A percentile compares a stretch with the other conserved stretches of the same genome.
These are phyloP conservation scores for Rhododendron henanense DNA, from an alignment of 148 eudicot species.

Conservation along the genomic window DNA sequence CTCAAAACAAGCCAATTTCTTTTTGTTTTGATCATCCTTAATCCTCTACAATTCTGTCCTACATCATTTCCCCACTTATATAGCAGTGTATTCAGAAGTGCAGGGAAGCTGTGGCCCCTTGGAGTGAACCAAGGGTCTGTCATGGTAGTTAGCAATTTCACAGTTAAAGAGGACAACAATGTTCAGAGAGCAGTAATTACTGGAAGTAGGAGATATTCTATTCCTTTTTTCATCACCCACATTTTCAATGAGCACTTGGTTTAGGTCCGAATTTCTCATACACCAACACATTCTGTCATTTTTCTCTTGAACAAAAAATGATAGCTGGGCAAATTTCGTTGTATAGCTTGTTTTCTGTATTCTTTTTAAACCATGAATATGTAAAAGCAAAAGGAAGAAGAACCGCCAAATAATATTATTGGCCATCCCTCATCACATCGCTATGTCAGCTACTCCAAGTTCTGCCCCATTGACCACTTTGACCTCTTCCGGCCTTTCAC, in stretches of 20 bases:
- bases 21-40: no score
- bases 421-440: not conserved
- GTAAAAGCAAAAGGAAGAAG: not conserved
- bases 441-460: not conserved
- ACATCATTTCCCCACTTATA: not conserved
- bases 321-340: not conserved
- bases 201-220: not conserved
- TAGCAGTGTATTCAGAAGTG: not conserved
- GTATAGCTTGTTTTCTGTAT: not conserved
- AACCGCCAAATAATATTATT: not conserved
- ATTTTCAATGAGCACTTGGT: not conserved
- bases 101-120: not conserved
- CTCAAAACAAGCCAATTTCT: no score
- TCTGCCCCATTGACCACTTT: not conserved
- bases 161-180: not conserved
- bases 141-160: not conserved
- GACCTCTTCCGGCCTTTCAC: not conserved
- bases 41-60: no score
- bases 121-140: not conserved
- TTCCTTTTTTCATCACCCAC: not conserved
- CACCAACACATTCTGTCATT: not conserved
- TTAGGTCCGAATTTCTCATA: not conserved
- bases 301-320: not conserved
- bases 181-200: not conserved
- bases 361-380: not conserved